phyloP scores from a whole-genome alignment of 192 early-diverging fungal species.

The Funneliformis mosseae region DNA sequence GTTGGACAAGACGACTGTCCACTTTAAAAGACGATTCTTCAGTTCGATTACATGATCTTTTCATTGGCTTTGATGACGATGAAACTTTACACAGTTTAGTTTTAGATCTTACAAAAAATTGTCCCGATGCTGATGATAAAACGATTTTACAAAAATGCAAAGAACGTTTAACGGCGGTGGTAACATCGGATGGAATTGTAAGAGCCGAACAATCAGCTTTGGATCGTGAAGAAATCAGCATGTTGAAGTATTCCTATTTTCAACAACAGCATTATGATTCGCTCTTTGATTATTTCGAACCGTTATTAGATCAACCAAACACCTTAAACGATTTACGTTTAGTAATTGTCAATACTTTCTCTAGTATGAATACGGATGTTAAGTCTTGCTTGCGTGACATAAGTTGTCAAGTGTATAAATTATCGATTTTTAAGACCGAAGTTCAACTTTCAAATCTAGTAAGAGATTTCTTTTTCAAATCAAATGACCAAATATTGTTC shows the following conservation, averaged over 20 bases:
- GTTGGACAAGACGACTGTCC: slow-evolving; percentile 27
- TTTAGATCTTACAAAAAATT: background rate
- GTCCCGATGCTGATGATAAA: background rate
- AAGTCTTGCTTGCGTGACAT: background rate
- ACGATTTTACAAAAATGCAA: slow-evolving; percentile 27
- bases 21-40: background rate
- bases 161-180: slow-evolving; percentile 13
- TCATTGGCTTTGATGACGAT: slow-evolving; percentile 25
- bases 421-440: slow-evolving; percentile 22
- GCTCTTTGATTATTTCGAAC: background rate
- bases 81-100: slow-evolving; percentile 33
- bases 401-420: background rate
- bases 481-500: background rate
- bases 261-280: background rate
- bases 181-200: slow-evolving; percentile 30
- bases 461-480: slow-evolving; percentile 19
- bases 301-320: background rate
- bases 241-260: slow-evolving; percentile 19
- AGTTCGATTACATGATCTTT: background rate
- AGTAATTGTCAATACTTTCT: slow-evolving; percentile 24
- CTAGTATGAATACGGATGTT: slow-evolving; percentile 25
- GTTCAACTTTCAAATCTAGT: background rate
- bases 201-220: slow-evolving; percentile 1
- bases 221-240: background rate
- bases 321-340: background rate